These are phyloP conservation scores for Citrus sp. DNA, from an alignment of 345 rosid genomes.

Conservation along the genomic window DNA sequence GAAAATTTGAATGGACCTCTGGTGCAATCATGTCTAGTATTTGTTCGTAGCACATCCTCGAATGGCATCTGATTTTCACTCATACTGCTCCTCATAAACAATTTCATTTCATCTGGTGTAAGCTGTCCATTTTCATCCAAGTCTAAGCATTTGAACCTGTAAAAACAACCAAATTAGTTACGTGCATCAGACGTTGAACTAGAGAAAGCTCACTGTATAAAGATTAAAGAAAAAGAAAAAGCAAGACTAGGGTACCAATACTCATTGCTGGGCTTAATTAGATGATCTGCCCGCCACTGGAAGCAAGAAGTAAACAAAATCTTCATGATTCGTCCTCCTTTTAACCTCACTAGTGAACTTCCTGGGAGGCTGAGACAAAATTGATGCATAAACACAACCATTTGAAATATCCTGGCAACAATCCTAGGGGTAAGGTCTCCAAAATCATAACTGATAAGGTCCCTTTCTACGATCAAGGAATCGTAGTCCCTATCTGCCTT, in stretches of 20 bases:
- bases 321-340: slow-evolving; percentile 93
- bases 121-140: too few species aligned
- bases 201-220: too few species aligned
- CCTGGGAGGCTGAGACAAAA: slow-evolving; percentile 52
- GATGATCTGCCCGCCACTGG: slow-evolving; percentile 89
- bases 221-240: too few species aligned
- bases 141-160: too few species aligned
- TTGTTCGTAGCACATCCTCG: too few species aligned
- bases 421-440: slow-evolving; percentile 85
- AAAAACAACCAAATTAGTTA: too few species aligned
- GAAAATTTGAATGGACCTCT: too few species aligned
- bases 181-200: too few species aligned
- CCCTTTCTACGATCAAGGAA: slow-evolving; percentile 62
- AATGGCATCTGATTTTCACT: too few species aligned
- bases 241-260: slow-evolving; percentile 30
- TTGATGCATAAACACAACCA: background rate
- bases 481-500: slow-evolving; percentile 83
- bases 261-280: slow-evolving; percentile 61
- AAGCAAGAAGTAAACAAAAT: slow-evolving; percentile 84
- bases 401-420: slow-evolving; percentile 80
- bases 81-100: too few species aligned
- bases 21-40: too few species aligned
- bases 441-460: slow-evolving; percentile 74
- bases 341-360: slow-evolving; percentile 59
- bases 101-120: too few species aligned